These are phyloP conservation scores for Scenedesmus sp. DNA, from an alignment of 163 green algal genomes.

Conservation along the genomic window DNA sequence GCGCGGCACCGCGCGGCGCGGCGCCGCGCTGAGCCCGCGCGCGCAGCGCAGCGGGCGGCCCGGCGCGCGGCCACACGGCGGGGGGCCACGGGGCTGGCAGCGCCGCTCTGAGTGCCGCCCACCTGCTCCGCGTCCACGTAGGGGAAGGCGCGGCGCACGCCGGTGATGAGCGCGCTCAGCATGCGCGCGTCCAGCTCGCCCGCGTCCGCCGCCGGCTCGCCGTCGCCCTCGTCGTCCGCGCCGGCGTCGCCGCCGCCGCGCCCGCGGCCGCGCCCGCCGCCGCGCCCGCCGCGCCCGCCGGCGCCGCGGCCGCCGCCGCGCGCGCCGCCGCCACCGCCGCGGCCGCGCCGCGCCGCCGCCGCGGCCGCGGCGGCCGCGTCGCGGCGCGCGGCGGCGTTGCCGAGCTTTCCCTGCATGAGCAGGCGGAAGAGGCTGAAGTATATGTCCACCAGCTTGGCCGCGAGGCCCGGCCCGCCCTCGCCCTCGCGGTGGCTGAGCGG, in stretches of 20 bases:
- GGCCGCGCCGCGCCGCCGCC: slow-evolving; percentile 39
- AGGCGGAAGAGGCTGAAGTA: slow-evolving; percentile 97
- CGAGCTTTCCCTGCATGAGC: slow-evolving; percentile 72
- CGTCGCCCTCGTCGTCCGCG: slow-evolving; percentile 40
- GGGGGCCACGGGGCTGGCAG: too few relatives aligned
- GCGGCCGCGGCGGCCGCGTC: slow-evolving; percentile 50
- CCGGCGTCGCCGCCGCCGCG: not conserved
- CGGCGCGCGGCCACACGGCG: too few relatives aligned
- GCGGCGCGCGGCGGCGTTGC: slow-evolving; percentile 53
- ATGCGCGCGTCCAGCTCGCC: slow-evolving; percentile 86
- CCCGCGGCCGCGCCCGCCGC: not conserved
- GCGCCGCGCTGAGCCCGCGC: too few relatives aligned
- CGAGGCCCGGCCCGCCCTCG: slow-evolving; percentile 73
- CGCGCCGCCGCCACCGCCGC: not conserved
- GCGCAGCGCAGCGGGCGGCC: too few relatives aligned
- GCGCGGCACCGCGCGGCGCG: too few relatives aligned
- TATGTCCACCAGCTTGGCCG: slow-evolving; percentile 85
- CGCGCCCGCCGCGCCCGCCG: not conserved
- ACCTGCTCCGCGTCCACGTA: slow-evolving; percentile 83
- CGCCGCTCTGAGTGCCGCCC: too few relatives aligned
- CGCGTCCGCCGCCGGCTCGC: slow-evolving; percentile 29
- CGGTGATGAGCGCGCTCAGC: slow-evolving; percentile 93
- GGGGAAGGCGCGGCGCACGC: slow-evolving; percentile 94
- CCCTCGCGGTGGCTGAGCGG: slow-evolving; percentile 63
- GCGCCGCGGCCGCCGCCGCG: not conserved